These are phyloP conservation scores for Aleurites moluccanus DNA, from an alignment of 441 rosid species.

Conservation along the genomic window DNA sequence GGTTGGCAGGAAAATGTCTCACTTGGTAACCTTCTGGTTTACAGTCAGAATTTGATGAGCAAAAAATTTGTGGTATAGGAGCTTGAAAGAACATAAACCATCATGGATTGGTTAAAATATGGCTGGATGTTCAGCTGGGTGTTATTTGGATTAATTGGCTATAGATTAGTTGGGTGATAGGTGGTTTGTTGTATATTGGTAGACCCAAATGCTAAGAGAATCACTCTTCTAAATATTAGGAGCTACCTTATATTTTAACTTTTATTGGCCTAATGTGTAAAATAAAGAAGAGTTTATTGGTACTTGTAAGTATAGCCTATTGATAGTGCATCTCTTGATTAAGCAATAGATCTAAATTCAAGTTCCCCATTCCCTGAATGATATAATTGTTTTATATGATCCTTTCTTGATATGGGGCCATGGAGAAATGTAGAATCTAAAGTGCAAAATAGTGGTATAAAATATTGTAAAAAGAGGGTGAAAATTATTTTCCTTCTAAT, in stretches of 20 bases:
- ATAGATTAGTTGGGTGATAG: background rate
- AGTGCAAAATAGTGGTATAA: background rate
- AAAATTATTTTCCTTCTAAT: no score
- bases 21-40: background rate
- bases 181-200: constrained; percentile 3
- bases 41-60: background rate
- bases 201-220: background rate
- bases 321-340: no score
- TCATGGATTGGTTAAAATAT: background rate
- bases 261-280: background rate
- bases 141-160: background rate
- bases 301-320: no score
- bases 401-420: background rate
- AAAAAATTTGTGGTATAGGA: background rate
- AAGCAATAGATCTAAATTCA: no score
- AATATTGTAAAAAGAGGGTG: no score
- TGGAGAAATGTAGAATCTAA: background rate
- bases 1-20: constrained; percentile 20
- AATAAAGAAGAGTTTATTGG: no score
- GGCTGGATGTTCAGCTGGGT: background rate
- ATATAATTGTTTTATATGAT: background rate
- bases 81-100: background rate
- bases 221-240: background rate
- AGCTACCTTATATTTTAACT: background rate
- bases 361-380: background rate